Evolutionary conservation across 2,329 filamentous ascomycete species (phyloP).

Genomic region (Fusarium redolens): DNA sequence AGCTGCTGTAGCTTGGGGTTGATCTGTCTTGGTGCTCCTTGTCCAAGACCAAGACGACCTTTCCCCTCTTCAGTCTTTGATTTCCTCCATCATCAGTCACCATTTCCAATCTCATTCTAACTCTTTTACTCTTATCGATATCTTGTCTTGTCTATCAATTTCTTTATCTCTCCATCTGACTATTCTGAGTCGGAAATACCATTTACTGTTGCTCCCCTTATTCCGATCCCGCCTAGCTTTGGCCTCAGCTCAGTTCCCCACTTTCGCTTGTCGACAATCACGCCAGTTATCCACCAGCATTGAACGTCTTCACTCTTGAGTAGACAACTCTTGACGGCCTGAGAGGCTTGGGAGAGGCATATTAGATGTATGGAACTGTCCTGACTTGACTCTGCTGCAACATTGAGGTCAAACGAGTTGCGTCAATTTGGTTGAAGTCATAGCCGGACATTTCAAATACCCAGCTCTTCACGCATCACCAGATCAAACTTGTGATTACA

Average conservation of each 20-base stretch:
- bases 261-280: slow-evolving; percentile 35
- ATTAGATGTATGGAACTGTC: not conserved
- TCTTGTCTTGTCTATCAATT: not conserved
- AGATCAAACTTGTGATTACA: slow-evolving; percentile 21
- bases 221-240: slow-evolving; percentile 12
- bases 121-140: slow-evolving; percentile 5
- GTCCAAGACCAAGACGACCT: slow-evolving; percentile 14
- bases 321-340: not conserved
- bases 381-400: not conserved
- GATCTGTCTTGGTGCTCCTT: slow-evolving; percentile 7
- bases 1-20: slow-evolving; percentile 24
- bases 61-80: slow-evolving; percentile 28
- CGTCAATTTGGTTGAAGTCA: not conserved
- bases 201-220: slow-evolving; percentile 9
- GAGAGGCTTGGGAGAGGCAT: not conserved
- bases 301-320: slow-evolving; percentile 5
- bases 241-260: slow-evolving; percentile 28
- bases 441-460: not conserved
- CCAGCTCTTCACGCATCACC: slow-evolving; percentile 20
- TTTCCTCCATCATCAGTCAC: slow-evolving; percentile 1
- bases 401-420: not conserved
- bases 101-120: not conserved
- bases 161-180: not conserved
- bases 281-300: slow-evolving; percentile 24
- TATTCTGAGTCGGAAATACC: not conserved